These are phyloP conservation scores for Trypanosoma scelopori DNA, from an alignment of 208 protist genomes.

Conservation along the genomic window DNA sequence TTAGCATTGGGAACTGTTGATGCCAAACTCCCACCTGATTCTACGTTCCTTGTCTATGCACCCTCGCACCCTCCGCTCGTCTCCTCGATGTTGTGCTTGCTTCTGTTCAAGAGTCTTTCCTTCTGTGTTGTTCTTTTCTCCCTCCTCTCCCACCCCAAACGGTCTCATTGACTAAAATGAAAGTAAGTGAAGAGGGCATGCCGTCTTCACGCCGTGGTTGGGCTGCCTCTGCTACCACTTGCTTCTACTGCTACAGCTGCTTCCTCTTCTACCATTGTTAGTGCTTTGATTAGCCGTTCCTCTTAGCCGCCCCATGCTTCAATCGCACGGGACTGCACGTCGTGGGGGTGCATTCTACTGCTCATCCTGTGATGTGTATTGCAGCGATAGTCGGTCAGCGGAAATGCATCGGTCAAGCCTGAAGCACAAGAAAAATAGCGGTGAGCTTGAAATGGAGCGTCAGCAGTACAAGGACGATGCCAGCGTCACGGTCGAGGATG, in stretches of 20 bases:
- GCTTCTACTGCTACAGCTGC: background rate
- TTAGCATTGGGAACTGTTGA: no score
- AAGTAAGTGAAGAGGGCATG: background rate
- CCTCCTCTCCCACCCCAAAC: no score
- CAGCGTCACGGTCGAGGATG: constrained; percentile 66
- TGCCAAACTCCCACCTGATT: no score
- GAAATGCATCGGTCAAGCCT: constrained; percentile 57
- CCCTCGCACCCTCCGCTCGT: no score
- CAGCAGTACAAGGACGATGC: constrained; percentile 64
- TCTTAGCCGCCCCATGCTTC: constrained; percentile 6
- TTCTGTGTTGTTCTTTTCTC: no score
- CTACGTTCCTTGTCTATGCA: no score
- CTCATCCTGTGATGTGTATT: constrained; percentile 58
- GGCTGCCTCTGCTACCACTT: background rate
- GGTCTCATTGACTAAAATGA: background rate
- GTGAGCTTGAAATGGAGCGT: constrained; percentile 54
- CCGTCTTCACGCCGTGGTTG: background rate
- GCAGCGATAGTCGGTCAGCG: constrained; percentile 56
- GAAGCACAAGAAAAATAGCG: constrained; percentile 72
- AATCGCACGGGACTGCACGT: background rate
- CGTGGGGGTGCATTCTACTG: constrained; percentile 56
- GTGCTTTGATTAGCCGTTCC: no score
- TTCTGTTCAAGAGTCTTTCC: no score
- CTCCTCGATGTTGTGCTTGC: no score
- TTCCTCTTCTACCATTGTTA: no score